Percentiles rank a stretch among this genome's conserved stretches.
Conservation (phyloP, 2,329 filamentous ascomycete species). For the Calonectria ilicicola region DNA sequence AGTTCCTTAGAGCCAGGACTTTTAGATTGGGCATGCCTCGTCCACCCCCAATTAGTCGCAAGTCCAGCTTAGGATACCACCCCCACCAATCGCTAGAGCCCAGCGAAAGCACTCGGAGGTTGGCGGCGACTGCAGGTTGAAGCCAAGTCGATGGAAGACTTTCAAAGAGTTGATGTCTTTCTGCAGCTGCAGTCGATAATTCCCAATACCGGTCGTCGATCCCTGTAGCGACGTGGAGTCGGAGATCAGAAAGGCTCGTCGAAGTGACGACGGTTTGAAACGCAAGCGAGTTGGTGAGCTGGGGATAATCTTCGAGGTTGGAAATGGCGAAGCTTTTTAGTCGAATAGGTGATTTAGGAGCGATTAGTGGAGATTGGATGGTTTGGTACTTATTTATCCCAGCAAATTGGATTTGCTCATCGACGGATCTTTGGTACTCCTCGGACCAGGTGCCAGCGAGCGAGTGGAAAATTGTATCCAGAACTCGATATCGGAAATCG, state of each 20-base stretch:
- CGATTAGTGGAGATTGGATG: background rate
- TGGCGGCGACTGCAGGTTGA: background rate
- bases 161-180: background rate
- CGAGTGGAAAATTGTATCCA: background rate
- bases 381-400: background rate
- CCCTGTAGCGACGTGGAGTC: background rate
- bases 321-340: background rate
- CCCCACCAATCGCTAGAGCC: constrained; percentile 1
- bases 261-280: background rate
- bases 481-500: background rate
- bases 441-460: background rate
- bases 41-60: background rate
- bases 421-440: background rate
- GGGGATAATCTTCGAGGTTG: background rate
- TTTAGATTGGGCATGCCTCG: background rate
- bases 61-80: background rate
- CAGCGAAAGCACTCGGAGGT: background rate
- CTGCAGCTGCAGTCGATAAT: background rate
- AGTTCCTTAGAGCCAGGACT: background rate
- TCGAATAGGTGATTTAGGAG: background rate
- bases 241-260: background rate
- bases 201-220: background rate
- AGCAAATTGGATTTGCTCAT: background rate
- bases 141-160: background rate
- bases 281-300: background rate